Conservation (phyloP, 345 rosid genomes). For the Linum trigynum region DNA sequence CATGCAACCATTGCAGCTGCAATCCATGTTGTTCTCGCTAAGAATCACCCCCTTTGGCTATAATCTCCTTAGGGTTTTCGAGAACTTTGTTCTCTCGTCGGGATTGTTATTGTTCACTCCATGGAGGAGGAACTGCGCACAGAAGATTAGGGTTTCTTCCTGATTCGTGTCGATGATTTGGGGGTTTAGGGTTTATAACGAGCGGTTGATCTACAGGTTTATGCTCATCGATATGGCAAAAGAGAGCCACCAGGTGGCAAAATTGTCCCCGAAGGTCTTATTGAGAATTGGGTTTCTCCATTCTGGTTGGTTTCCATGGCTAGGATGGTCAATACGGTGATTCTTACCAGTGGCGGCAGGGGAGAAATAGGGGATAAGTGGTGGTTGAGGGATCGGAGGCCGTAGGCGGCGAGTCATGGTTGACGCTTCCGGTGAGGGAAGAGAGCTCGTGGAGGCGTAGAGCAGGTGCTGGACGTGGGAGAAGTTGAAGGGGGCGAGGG, state of each 20-base stretch:
- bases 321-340: constrained; percentile 42
- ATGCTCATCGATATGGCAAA: constrained; percentile 68
- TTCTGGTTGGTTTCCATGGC: constrained; percentile 19
- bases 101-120: constrained; percentile 40
- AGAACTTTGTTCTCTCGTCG: constrained; percentile 48
- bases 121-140: constrained; percentile 75
- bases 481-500: constrained; percentile 44
- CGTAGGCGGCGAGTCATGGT: constrained; percentile 68
- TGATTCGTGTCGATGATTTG: constrained; percentile 32
- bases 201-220: constrained; percentile 46
- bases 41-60: constrained; percentile 62
- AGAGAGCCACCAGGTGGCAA: constrained; percentile 36
- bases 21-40: constrained; percentile 52
- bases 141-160: constrained; percentile 53
- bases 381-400: constrained; percentile 54
- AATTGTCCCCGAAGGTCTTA: constrained; percentile 59
- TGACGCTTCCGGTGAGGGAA: constrained; percentile 70
- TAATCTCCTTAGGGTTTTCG: constrained; percentile 28
- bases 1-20: constrained; percentile 44
- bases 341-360: constrained; percentile 43
- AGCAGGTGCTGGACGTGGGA: constrained; percentile 67
- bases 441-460: constrained; percentile 73
- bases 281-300: constrained; percentile 49
- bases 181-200: constrained; percentile 28
- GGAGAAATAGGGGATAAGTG: constrained; percentile 35